Evolutionary conservation across 2,329 filamentous ascomycete species (phyloP).

Genomic region (Chalara sp.): DNA sequence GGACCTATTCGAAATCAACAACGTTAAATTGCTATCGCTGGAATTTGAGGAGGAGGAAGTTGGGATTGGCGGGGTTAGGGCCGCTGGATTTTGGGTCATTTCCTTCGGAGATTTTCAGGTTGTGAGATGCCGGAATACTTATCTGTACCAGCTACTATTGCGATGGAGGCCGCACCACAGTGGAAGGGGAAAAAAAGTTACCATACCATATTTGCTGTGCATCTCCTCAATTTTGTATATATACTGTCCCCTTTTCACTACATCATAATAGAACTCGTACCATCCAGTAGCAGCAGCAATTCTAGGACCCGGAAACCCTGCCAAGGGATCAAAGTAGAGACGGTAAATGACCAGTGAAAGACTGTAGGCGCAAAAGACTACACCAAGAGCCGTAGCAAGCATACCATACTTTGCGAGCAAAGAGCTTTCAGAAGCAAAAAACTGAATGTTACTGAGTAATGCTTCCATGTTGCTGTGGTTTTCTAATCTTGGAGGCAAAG

Average conservation of each 20-base stretch:
- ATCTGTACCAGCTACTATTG: too few relatives aligned
- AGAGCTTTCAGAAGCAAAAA: too few relatives aligned
- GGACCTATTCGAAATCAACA: constrained; percentile 13
- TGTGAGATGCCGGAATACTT: too few relatives aligned
- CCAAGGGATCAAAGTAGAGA: constrained; percentile 23
- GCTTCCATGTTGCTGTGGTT: too few relatives aligned
- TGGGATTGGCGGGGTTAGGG: too few relatives aligned
- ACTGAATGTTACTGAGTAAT: too few relatives aligned
- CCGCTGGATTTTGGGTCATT: too few relatives aligned
- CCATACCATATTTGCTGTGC: constrained; percentile 34
- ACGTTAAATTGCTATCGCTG: too few relatives aligned
- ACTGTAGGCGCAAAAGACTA: not conserved
- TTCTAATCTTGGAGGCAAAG: too few relatives aligned
- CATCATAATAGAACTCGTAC: constrained; percentile 33
- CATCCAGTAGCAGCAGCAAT: constrained; percentile 20
- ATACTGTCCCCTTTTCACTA: constrained; percentile 33
- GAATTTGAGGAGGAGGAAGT: too few relatives aligned
- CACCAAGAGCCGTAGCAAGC: not conserved
- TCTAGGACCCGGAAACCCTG: constrained; percentile 24
- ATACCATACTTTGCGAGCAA: not conserved
- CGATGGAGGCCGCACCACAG: not conserved
- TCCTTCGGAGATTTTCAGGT: too few relatives aligned
- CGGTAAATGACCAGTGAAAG: constrained; percentile 8
- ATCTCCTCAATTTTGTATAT: constrained; percentile 34
- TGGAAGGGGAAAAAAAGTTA: not conserved